These are phyloP conservation scores for Amoeboaphelidium protococcarum DNA, from an alignment of 371 early-diverging fungal species.

Conservation along the genomic window DNA sequence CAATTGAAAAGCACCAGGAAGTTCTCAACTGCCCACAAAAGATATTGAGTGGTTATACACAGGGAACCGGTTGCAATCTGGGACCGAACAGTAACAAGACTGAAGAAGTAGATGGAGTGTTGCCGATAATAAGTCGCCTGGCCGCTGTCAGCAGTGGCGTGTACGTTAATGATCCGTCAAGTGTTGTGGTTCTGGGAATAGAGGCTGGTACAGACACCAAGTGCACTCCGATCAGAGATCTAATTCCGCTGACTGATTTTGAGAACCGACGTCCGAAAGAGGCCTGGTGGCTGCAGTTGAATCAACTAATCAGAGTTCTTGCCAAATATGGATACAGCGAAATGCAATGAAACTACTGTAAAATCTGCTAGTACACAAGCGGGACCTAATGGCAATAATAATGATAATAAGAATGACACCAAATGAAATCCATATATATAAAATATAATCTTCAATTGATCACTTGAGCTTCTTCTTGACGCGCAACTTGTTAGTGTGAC, in stretches of 20 bases:
- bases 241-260: constrained; percentile 35
- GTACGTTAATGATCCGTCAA: constrained; percentile 25
- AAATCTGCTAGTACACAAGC: too few relatives aligned
- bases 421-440: too few relatives aligned
- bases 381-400: too few relatives aligned
- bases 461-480: constrained; percentile 70
- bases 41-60: neutral
- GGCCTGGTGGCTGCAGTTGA: constrained; percentile 52
- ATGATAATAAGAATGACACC: too few relatives aligned
- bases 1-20: constrained; percentile 4
- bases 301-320: constrained; percentile 16
- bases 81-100: constrained; percentile 1
- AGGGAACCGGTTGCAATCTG: constrained; percentile 4
- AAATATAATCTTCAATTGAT: too few relatives aligned
- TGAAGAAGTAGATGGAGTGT: constrained; percentile 3
- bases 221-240: constrained; percentile 35
- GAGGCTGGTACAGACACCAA: constrained; percentile 38
- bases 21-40: neutral
- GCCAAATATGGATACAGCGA: constrained; percentile 9
- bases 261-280: constrained; percentile 37
- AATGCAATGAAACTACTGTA: too few relatives aligned
- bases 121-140: neutral
- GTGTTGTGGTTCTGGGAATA: constrained; percentile 58
- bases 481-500: constrained; percentile 96
- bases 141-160: constrained; percentile 14